These are phyloP conservation scores for Naganishia cerealis DNA, from an alignment of 1,284 basidiomycete genomes.

Conservation along the genomic window DNA sequence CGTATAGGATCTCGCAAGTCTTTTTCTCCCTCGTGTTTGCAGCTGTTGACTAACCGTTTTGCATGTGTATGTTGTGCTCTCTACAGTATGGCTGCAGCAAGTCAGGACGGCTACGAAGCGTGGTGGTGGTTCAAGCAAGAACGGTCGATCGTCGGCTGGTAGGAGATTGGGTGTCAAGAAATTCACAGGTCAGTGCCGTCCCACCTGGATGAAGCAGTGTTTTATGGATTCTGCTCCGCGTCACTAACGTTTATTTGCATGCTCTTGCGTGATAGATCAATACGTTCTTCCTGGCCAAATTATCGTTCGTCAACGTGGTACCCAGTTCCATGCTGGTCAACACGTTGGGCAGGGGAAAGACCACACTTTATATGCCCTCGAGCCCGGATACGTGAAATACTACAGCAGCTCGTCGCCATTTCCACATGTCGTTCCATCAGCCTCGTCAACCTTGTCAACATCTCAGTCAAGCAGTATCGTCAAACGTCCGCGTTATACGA, in stretches of 20 bases:
- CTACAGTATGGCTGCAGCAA: constrained; percentile 51
- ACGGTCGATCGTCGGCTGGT: constrained; percentile 85
- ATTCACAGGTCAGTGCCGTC: constrained; percentile 71
- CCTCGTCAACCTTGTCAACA: constrained; percentile 41
- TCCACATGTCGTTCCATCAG: constrained; percentile 56
- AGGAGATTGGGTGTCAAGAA: constrained; percentile 89
- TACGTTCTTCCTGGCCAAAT: constrained; percentile 88
- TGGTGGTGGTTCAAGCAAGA: constrained; percentile 85
- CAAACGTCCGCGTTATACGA: constrained; percentile 52
- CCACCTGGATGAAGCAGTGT: too few species aligned
- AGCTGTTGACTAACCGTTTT: background rate
- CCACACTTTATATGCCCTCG: constrained; percentile 83
- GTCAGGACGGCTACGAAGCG: constrained; percentile 90
- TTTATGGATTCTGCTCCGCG: background rate
- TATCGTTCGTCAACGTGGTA: constrained; percentile 86
- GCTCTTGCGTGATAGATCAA: constrained; percentile 63
- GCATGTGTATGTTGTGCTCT: background rate
- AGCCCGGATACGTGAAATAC: constrained; percentile 86
- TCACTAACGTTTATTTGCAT: background rate
- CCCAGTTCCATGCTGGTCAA: constrained; percentile 84
- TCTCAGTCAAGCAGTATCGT: constrained; percentile 46
- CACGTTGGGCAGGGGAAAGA: constrained; percentile 87
- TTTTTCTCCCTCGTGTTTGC: too few species aligned
- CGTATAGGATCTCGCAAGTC: constrained; percentile 24
- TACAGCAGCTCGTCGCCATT: constrained; percentile 60